Evolutionary conservation across 2,329 filamentous ascomycete genomes (phyloP).

Genomic region (Dryadomyces quercus-mongolicae): DNA sequence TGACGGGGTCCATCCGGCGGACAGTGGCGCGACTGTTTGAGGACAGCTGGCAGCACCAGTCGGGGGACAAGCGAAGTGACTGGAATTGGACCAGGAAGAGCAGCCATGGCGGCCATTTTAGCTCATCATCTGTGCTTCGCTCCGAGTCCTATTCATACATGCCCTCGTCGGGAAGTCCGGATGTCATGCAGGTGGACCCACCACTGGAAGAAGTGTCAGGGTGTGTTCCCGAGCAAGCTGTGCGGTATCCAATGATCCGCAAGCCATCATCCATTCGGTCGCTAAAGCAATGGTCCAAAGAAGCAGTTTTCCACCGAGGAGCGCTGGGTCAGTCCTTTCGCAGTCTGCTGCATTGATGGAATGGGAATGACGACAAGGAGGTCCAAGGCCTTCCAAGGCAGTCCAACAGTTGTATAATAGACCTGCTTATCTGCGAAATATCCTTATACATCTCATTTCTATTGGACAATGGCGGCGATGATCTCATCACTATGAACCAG

Average conservation of each 20-base stretch:
- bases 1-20: neutral
- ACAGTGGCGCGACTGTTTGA: neutral
- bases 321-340: constrained; percentile 28
- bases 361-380: too few relatives aligned
- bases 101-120: neutral
- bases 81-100: neutral
- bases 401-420: neutral
- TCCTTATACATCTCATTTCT: neutral
- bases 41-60: neutral
- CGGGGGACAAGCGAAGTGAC: neutral
- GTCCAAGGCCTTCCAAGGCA: neutral
- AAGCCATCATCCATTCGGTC: constrained; percentile 15
- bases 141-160: neutral
- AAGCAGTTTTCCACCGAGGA: constrained; percentile 23
- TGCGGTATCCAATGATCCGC: constrained; percentile 8
- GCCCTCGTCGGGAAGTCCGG: too few relatives aligned
- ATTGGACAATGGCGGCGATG: neutral
- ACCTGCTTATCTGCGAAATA: neutral
- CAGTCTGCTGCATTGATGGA: neutral
- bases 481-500: too few relatives aligned
- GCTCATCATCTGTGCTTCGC: neutral
- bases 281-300: constrained; percentile 24
- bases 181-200: neutral
- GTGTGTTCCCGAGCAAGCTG: neutral
- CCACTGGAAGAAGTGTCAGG: neutral